Evolutionary conservation across 2,329 filamentous ascomycete genomes (phyloP).

Genomic region (Penicillium sp.): DNA sequence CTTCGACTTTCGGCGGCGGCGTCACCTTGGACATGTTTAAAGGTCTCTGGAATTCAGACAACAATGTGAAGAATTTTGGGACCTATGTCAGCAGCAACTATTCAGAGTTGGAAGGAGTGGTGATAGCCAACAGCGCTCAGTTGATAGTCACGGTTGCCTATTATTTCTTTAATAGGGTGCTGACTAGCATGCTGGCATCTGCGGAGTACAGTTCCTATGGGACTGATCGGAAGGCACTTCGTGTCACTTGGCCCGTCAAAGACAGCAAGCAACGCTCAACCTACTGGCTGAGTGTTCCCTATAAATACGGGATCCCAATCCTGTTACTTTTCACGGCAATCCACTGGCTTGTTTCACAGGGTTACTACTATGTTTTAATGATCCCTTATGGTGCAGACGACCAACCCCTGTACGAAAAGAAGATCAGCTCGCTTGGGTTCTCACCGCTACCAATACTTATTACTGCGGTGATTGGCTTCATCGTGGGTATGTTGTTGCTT

Average conservation of each 20-base stretch:
- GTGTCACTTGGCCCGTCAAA: conserved; percentile 43
- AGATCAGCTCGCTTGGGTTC: conserved; percentile 3
- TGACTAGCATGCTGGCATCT: conserved; percentile 49
- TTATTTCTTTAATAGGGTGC: conserved; percentile 34
- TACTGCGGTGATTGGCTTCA: conserved; percentile 3
- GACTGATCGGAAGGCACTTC: conserved; percentile 38
- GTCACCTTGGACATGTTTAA: no score
- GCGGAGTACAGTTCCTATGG: conserved; percentile 52
- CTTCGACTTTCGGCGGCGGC: no score
- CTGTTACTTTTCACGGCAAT: conserved; percentile 34
- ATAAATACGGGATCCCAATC: conserved; percentile 32
- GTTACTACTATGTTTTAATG: conserved; percentile 44
- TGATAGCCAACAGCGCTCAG: conserved; percentile 16
- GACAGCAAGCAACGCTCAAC: conserved; percentile 43
- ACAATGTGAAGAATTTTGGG: no score
- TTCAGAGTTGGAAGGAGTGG: neutral
- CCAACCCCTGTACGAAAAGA: neutral
- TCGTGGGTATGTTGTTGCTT: conserved; percentile 11
- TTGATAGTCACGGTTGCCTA: conserved; percentile 36
- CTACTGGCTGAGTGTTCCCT: conserved; percentile 49
- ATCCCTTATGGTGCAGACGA: conserved; percentile 16
- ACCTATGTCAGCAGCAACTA: no score
- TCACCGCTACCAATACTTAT: conserved; percentile 3
- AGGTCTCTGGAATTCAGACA: no score
- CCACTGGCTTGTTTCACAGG: conserved; percentile 52